Evolutionary conservation across 2,329 filamentous ascomycete species (phyloP), one percentile per base, ranked within the genome.

Genomic region (Fusarium albosuccineum): DNA sequence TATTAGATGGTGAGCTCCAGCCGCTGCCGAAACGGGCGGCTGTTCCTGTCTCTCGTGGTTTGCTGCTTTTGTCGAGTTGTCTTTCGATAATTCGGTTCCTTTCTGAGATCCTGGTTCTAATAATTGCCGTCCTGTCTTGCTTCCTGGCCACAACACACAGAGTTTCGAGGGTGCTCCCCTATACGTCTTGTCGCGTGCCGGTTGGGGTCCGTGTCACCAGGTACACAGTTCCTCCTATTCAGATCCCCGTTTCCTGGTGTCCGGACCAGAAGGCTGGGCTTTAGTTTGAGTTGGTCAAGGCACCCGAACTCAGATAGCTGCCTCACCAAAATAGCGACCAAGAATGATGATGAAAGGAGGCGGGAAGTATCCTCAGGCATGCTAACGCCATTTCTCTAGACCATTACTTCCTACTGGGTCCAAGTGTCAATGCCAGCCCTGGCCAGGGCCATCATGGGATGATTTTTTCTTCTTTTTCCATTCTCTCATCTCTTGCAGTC

Each of bases 41-140:
- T 44, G 49, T 59, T 37, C 44, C 54, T 61, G 49, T 40, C 37
- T 68, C 41, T 41, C 22, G 16, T 49, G 46, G 30, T 36, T 17
- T 49, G 30, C 58, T 54, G 40, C 50, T 56, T 67, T 65, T 53
- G 54, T 64, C 60, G 41, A 65, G 36, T 52, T 64, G 64, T 64
- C 60, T 67, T 46, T 30, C 49, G 57, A 44, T 42, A 49, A 50
- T 41, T 50, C 42, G 29, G 51, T 51, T n/a, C 64, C 45, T 37
- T 41, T 49, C 55, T 52, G 50, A 51, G 46, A 30, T 45, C 14
- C 34, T 16, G 41, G 55, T 50, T 40, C 37, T 66, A 39, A 13
- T 52, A 40, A 57, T 30, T 37, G 42, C 17, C 6, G 29, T 27
- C 34, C 29, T 51, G 48, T 37, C 39, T 39, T 51, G 33, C 37